Evolutionary conservation across 345 rosid species (phyloP).

Genomic region (Camelina laxa): DNA sequence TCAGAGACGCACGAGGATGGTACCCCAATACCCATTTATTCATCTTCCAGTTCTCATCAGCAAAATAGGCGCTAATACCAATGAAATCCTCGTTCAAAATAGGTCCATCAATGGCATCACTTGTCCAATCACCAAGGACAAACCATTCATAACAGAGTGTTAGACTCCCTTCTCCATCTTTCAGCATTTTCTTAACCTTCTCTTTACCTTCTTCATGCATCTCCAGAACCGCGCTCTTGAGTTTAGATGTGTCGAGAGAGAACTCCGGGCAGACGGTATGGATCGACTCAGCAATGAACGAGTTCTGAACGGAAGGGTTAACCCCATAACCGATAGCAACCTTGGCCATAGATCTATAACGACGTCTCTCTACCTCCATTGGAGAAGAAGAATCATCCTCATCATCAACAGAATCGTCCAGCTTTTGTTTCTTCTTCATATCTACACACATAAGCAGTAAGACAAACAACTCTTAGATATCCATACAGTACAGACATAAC

Average conservation of each 20-base stretch:
- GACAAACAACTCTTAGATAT: too few species aligned
- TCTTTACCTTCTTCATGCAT: background rate
- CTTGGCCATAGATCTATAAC: too few species aligned
- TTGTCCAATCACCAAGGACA: background rate
- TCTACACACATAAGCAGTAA: background rate
- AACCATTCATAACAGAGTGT: slow-evolving; percentile 30
- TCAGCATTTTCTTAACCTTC: slow-evolving; percentile 25
- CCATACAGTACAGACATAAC: too few species aligned
- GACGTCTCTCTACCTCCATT: too few species aligned
- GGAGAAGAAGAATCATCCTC: background rate
- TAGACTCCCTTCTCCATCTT: slow-evolving; percentile 10
- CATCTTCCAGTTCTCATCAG: slow-evolving; percentile 37
- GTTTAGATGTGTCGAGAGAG: background rate
- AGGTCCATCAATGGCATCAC: background rate
- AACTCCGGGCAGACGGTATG: too few species aligned
- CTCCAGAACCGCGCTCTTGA: slow-evolving; percentile 10
- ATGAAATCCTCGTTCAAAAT: slow-evolving; percentile 22
- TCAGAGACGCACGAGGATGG: too few species aligned
- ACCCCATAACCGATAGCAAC: background rate
- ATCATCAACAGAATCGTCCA: background rate
- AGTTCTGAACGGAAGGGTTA: background rate
- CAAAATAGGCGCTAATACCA: slow-evolving; percentile 29
- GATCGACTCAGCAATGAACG: too few species aligned
- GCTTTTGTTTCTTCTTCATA: slow-evolving; percentile 2
- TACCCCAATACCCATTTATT: slow-evolving; percentile 22